Percentiles rank a stretch among this genome's conserved stretches.
Evolutionary conservation across 2,329 filamentous ascomycete species (phyloP).

Genomic region (Alternaria incomplexa): DNA sequence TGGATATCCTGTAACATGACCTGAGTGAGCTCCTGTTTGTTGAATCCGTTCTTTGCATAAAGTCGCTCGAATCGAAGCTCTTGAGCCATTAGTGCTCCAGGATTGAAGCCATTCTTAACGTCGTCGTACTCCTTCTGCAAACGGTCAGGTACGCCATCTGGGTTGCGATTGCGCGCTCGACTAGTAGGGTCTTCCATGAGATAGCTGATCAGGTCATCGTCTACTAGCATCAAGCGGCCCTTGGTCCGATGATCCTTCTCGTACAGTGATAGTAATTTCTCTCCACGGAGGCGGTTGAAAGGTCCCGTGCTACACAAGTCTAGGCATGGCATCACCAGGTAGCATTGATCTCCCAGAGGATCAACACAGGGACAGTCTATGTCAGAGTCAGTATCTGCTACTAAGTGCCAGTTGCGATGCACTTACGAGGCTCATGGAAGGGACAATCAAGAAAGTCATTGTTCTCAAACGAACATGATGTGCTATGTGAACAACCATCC

Average conservation of each 20-base stretch:
- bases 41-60: slow-evolving; percentile 13
- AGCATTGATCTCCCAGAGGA: slow-evolving; percentile 26
- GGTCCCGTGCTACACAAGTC: slow-evolving; percentile 21
- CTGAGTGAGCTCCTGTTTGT: slow-evolving; percentile 9
- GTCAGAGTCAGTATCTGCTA: background rate
- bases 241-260: slow-evolving; percentile 20
- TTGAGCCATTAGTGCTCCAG: slow-evolving; percentile 25
- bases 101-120: slow-evolving; percentile 4
- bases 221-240: slow-evolving; percentile 32
- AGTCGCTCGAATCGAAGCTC: slow-evolving; percentile 20
- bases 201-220: slow-evolving; percentile 23
- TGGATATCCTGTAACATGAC: slow-evolving; percentile 13
- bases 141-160: slow-evolving; percentile 11
- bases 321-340: slow-evolving; percentile 22
- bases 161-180: background rate
- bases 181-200: slow-evolving; percentile 2
- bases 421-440: slow-evolving; percentile 28
- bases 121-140: slow-evolving; percentile 19
- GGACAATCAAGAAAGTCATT: slow-evolving; percentile 28
- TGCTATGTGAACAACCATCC: slow-evolving; percentile 7
- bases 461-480: slow-evolving; percentile 21
- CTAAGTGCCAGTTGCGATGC: background rate
- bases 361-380: slow-evolving; percentile 23
- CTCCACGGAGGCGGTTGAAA: slow-evolving; percentile 25
- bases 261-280: slow-evolving; percentile 26